A percentile compares a stretch with the other conserved stretches of the same genome.
Evolutionary conservation across 2,329 filamentous ascomycete species (phyloP).

Genomic region (Nigrograna mackinnonii): DNA sequence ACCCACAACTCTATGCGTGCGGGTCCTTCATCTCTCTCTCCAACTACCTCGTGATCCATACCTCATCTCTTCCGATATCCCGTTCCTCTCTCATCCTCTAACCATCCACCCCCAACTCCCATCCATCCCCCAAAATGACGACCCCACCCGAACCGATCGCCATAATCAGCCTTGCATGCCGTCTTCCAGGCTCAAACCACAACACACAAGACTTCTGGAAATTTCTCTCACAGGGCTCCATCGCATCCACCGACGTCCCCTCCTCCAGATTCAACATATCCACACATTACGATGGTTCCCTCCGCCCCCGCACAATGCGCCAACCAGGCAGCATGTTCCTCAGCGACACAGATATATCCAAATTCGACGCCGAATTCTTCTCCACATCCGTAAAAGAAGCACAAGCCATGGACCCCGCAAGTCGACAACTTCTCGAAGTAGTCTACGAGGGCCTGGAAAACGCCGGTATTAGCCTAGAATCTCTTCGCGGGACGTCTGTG

Average conservation of each 20-base stretch:
- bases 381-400: slow-evolving; percentile 12
- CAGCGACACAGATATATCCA: not conserved
- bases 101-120: too few relatives aligned
- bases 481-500: slow-evolving; percentile 4
- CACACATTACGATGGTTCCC: slow-evolving; percentile 17
- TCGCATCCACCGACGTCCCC: slow-evolving; percentile 14
- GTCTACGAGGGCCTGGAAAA: slow-evolving; percentile 15
- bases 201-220: not conserved
- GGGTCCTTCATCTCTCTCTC: too few relatives aligned
- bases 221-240: not conserved
- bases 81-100: too few relatives aligned
- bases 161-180: too few relatives aligned
- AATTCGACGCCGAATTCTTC: slow-evolving; percentile 19
- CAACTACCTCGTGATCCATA: too few relatives aligned
- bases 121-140: too few relatives aligned
- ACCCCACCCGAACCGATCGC: too few relatives aligned
- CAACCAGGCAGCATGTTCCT: not conserved
- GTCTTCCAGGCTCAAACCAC: not conserved
- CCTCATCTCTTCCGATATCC: too few relatives aligned
- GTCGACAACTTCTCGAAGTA: slow-evolving; percentile 14
- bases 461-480: slow-evolving; percentile 4
- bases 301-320: slow-evolving; percentile 2
- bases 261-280: slow-evolving; percentile 35
- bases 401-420: slow-evolving; percentile 16
- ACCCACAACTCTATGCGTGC: too few relatives aligned